phyloP scores from a whole-genome alignment of 179 eudicot species.

The Sideroxylon spinosum region DNA sequence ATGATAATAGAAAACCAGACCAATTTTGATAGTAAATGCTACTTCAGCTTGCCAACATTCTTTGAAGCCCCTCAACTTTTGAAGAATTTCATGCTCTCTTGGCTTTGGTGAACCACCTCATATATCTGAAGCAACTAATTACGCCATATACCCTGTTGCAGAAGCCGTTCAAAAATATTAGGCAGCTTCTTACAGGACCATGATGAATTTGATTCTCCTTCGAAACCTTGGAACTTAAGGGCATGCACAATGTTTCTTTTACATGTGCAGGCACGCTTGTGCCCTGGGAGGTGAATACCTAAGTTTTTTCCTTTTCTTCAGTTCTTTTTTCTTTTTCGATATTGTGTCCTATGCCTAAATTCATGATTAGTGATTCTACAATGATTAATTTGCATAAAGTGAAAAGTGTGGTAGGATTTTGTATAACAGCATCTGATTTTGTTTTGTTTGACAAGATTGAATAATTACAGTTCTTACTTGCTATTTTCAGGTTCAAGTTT shows the following conservation, averaged over 20 bases:
- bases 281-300: no score
- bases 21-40: not conserved
- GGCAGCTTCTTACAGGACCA: not conserved
- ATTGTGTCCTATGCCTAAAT: not conserved
- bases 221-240: not conserved
- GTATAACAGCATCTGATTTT: not conserved
- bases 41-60: not conserved
- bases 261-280: not conserved
- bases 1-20: not conserved
- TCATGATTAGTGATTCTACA: not conserved
- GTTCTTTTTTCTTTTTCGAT: no score
- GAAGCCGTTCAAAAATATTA: not conserved
- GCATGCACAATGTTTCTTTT: not conserved
- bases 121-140: not conserved
- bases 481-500: conserved; percentile 77
- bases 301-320: no score
- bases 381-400: not conserved
- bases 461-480: not conserved
- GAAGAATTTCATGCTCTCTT: not conserved
- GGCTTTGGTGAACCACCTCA: not conserved
- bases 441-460: not conserved
- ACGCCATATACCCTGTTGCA: not conserved
- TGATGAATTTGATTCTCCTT: not conserved
- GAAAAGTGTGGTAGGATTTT: not conserved
- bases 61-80: not conserved